These are phyloP conservation scores for Brassica balearica DNA, from an alignment of 441 rosid species.

Conservation along the genomic window DNA sequence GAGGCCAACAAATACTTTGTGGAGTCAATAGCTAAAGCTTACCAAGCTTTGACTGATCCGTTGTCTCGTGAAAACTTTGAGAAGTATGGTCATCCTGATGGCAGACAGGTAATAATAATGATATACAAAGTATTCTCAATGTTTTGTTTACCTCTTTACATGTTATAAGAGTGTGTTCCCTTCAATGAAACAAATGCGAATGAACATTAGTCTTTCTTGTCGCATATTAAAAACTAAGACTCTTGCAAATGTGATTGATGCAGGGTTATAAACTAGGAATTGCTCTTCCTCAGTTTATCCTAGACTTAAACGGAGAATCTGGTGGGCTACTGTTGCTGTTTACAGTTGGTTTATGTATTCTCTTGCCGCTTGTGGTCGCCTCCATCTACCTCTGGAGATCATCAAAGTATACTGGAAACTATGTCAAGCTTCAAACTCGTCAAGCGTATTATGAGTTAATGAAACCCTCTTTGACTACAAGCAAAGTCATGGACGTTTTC, in stretches of 20 bases:
- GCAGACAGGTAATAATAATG: conserved; percentile 70
- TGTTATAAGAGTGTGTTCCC: background rate
- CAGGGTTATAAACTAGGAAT: conserved; percentile 98
- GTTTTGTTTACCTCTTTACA: background rate
- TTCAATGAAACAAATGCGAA: background rate
- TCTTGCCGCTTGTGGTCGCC: conserved; percentile 85
- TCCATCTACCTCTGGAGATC: conserved; percentile 90
- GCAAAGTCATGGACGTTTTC: conserved; percentile 94
- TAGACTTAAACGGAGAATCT: conserved; percentile 81
- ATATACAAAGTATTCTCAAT: no score
- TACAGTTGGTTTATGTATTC: conserved; percentile 92
- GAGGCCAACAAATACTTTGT: conserved; percentile 90
- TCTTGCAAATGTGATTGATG: conserved; percentile 16
- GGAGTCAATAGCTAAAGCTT: conserved; percentile 95
- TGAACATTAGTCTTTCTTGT: background rate
- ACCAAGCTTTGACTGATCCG: conserved; percentile 97
- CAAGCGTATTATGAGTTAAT: conserved; percentile 74
- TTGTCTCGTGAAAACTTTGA: conserved; percentile 95
- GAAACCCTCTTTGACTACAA: conserved; percentile 89
- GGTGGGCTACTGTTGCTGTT: conserved; percentile 88
- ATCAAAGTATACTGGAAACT: conserved; percentile 86
- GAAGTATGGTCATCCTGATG: conserved; percentile 99
- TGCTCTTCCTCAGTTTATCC: conserved; percentile 89
- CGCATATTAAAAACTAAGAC: background rate
- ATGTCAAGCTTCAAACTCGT: conserved; percentile 90